Percentiles rank a stretch among this genome's conserved stretches.
These are phyloP conservation scores for Triangularia setosa DNA, from an alignment of 2,329 filamentous ascomycete species.

Conservation along the genomic window DNA sequence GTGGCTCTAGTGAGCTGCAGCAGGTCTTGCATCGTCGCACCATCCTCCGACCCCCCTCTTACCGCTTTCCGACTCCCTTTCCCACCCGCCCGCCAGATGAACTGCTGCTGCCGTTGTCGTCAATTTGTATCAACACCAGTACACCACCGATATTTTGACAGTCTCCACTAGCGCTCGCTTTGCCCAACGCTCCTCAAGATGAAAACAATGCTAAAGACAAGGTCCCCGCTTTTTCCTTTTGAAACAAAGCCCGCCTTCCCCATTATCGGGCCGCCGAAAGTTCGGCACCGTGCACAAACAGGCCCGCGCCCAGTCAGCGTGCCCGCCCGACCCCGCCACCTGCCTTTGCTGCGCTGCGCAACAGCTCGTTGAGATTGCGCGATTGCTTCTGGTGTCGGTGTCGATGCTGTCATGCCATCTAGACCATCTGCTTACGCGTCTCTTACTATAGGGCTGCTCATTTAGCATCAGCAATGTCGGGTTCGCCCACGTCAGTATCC, in stretches of 20 bases:
- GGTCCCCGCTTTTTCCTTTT: constrained; percentile 23
- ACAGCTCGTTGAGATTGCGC: constrained; percentile 7
- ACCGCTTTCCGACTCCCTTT: constrained; percentile 20
- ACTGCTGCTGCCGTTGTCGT: constrained; percentile 1
- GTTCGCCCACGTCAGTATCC: constrained; percentile 73
- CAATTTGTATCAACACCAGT: constrained; percentile 6
- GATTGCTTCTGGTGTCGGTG: constrained; percentile 1
- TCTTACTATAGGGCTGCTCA: constrained; percentile 48
- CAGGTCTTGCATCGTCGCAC: constrained; percentile 17
- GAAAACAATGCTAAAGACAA: constrained; percentile 29
- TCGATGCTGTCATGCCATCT: constrained; percentile 7
- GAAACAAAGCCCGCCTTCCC: constrained; percentile 3
- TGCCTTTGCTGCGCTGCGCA: constrained; percentile 1
- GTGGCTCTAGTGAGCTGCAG: constrained; percentile 24
- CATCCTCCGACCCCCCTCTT: constrained; percentile 13
- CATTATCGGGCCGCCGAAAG: constrained; percentile 21
- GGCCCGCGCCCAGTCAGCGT: constrained; percentile 8
- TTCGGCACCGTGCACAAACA: constrained; percentile 25
- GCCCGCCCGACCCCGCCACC: constrained; percentile 24
- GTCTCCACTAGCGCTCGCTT: constrained; percentile 12
- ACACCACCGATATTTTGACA: not conserved
- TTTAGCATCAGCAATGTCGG: constrained; percentile 56
- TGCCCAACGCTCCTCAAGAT: constrained; percentile 18
- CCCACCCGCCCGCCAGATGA: constrained; percentile 8
- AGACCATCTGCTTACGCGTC: constrained; percentile 29